Base-by-base conservation (phyloP, 352 stramenopile genomes). In the Stephanocyclus meneghinianus region DNA sequence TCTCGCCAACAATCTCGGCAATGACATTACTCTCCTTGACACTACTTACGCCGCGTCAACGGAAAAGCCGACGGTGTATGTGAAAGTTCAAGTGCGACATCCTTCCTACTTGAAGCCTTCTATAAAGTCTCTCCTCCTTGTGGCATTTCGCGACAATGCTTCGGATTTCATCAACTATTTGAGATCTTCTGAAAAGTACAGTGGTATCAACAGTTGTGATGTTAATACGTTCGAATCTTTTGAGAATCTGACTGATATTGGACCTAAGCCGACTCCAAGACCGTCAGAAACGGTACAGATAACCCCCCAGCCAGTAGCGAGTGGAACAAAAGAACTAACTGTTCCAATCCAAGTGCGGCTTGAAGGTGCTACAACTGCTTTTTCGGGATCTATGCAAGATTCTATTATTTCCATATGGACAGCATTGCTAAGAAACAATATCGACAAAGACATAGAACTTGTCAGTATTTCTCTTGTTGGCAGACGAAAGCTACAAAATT, bases 1-100 rank as follows among this genome's bases (percentile, higher is more conserved):
- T 61, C 51, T 61, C 1, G 7, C 51, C 8, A 3, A 32, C 51
- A 13, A 37, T 37, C 51, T 61, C 16, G 29, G 10, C 51, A 61
- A 2, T 32, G 18, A 37, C 16, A 32, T 61, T 9, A 26, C 29
- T 37, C 51, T 37, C 21, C 5, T 37, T 61, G 51, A 29, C 21
- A 61, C 51, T 9, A 37, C 18, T 26, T 37, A 37, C n/a, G 51
- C 18, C 15, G 51, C 21, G 13, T 61, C 51, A 37, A 37, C 51
- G 13, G 16, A 61, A 61, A 37, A 13, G 6, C 29, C n/a, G 2
- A 37, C 51, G 4, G 2, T 37, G 18, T 64, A 64, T 64, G n/a
- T 45, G 8, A 64, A 45, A 45, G 40, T 64, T 21, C 56, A 45
- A 45, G 32, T 45, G 18, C 56, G 56, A n/a, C 56, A 64, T 64